Base-by-base conservation (phyloP, 352 stramenopile genomes). In the Blastocystis sp. region DNA sequence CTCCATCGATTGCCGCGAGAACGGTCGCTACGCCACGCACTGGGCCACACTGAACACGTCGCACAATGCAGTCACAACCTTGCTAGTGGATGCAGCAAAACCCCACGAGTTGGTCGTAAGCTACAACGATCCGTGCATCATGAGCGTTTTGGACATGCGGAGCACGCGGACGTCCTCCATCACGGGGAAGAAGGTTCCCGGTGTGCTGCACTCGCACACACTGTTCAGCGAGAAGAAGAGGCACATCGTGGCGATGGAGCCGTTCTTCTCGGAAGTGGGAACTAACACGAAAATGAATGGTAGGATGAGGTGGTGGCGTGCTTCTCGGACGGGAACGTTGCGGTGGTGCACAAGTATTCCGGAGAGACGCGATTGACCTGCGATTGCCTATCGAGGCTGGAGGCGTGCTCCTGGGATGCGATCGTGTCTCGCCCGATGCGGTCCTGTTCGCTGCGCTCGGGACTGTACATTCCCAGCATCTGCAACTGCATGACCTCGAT, bases 261-360 rank as follows among this genome's bases (percentile, higher is more conserved):
- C 74, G 14, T 84, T 84, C 53, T 84, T 84, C 53, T 70, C 74
- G 9, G 28, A 23, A 48, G 74, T 84, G 38, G 23, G n/a, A 64
- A 2, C 28, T 2, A 2, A 69, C 17, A 5, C 7, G 21, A 17
- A 2, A 43, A 14, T 70, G 23, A 38, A 23, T 48, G 10, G 64
- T 84, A 84, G 74, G 34, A 84, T 9, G 74, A 84, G 23, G 28
- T 67, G 21, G 40, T 84, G 9, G 38, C 74, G 34, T 69, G 53
- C 45, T 59, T 84, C 17, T 84, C 74, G 41, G 56, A 84, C 45
- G 74, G 74, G 2, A 38, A 14, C n/a, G 34, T 62, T 41, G 21
- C 60, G 17, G 21, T 84, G 19, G 0, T 84, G 7, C 21, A 84
- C 23, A 38, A 64, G 17, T 67, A 66, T 28, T 56, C 74, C 3